Evolutionary conservation across 1,139 yeast genomes (phyloP), one percentile per base, ranked within the genome.

Genomic region (Nakaseomyces uthaithaninus): DNA sequence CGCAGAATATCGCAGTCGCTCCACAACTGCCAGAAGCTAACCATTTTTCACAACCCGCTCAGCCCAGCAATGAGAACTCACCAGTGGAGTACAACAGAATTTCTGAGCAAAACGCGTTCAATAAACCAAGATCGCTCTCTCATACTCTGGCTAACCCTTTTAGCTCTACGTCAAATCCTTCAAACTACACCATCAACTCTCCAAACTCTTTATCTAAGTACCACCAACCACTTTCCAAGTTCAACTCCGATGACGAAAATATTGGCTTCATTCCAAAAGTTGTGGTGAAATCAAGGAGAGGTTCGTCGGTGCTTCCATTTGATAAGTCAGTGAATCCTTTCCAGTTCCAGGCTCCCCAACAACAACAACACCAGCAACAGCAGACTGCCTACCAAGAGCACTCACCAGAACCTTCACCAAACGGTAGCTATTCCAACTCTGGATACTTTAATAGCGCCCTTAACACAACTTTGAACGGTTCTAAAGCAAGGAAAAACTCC

Each of bases 211-310:
- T 27, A 22, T 38, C 30, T 26, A 40, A 2, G 23, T 36, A 17
- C 24, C 44, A 19, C 43, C 50, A 6, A 20, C 45, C 36, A 15
- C 35, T 31, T 20, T 19, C 35, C 3, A 31, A 27, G 17, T 8
- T 40, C 42, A n/a, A 38, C 22, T 23, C 28, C 17, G 58, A 51
- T 23, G 60, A 57, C 36, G 64, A 60, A 39, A 53, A 57, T 37
- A 27, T 52, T 17, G 64, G 62, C 16, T 58, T 57, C 23, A 51
- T 59, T 23, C 65, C 63, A 36, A 60, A 57, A 42, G 58, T 60
- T 12, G 45, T 59, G 19, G 60, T 60, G 11, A 53, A 54, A 38
- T 51, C 60, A 16, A 55, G 64, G 43, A 57, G 64, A 42, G 51
- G 57, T 30, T 60, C 64, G 2, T 48, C 49, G 19, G 52, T 51